Evolutionary conservation across 164 flowering plant genomes (phyloP).

Genomic region (Kalanchoe fedtschenkoi): DNA sequence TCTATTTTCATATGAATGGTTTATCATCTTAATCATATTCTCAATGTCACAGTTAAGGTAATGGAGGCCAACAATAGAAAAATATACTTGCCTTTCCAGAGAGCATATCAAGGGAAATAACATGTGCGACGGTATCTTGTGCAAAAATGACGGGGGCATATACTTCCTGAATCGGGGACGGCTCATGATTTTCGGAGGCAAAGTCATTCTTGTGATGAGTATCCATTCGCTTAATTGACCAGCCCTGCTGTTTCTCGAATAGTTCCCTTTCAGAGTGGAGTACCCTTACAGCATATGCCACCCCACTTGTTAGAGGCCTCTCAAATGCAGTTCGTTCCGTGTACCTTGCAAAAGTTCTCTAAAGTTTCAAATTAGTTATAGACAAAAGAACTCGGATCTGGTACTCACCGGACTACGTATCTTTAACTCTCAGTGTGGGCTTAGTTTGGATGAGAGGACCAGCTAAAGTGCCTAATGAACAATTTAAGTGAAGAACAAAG

Average conservation of each 20-base stretch:
- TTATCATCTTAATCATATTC: too few relatives aligned
- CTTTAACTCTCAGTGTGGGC: too few relatives aligned
- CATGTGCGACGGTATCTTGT: conserved; percentile 79
- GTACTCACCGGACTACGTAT: background rate
- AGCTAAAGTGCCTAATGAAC: conserved; percentile 18
- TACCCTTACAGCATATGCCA: conserved; percentile 93
- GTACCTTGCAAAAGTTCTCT: conserved; percentile 79
- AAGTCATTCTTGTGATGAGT: conserved; percentile 51
- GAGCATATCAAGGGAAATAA: conserved; percentile 88
- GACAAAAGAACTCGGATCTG: conserved; percentile 4
- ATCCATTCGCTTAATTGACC: conserved; percentile 89
- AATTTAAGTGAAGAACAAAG: conserved; percentile 16
- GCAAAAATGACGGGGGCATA: conserved; percentile 99
- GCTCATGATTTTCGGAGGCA: conserved; percentile 38
- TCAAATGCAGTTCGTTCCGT: conserved; percentile 90
- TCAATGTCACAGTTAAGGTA: too few relatives aligned
- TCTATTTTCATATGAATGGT: too few relatives aligned
- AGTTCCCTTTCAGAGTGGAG: conserved; percentile 77
- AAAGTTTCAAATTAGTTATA: conserved; percentile 18
- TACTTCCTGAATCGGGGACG: conserved; percentile 75
- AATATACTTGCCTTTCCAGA: conserved; percentile 59
- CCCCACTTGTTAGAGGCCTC: conserved; percentile 94
- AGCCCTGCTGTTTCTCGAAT: conserved; percentile 83
- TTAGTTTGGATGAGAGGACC: too few relatives aligned
- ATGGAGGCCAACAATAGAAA: background rate